phyloP scores from a whole-genome alignment of 768 basidiomycete species.

The Lentinus tigrinus region DNA sequence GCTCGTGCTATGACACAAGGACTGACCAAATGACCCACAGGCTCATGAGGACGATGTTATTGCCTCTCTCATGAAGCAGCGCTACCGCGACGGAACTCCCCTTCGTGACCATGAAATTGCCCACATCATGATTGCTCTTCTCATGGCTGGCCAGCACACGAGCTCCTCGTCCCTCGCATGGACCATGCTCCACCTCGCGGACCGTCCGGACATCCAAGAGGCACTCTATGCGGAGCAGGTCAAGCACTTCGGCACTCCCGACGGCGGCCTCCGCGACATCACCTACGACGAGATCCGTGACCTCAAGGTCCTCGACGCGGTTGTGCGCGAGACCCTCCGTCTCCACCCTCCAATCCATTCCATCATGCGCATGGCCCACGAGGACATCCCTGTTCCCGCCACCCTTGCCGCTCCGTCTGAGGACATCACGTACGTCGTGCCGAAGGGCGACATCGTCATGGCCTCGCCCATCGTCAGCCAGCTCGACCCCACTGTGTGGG shows the following conservation, averaged over 20 bases:
- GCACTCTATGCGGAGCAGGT: conserved; percentile 90
- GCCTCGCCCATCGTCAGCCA: conserved; percentile 88
- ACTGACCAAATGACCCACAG: conserved; percentile 20
- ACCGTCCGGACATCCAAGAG: conserved; percentile 68
- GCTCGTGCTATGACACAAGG: not conserved
- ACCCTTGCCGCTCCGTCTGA: conserved; percentile 78
- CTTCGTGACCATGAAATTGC: conserved; percentile 91
- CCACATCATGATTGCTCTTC: conserved; percentile 96
- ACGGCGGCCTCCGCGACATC: conserved; percentile 77
- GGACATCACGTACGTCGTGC: conserved; percentile 77
- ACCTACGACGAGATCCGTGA: conserved; percentile 84
- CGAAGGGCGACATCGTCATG: conserved; percentile 86
- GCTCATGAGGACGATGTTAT: conserved; percentile 91
- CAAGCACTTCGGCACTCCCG: conserved; percentile 71
- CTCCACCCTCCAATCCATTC: conserved; percentile 95
- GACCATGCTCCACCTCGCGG: conserved; percentile 85
- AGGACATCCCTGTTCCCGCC: conserved; percentile 79
- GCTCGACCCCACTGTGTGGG: conserved; percentile 84
- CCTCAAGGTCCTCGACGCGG: conserved; percentile 80
- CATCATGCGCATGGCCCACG: conserved; percentile 89
- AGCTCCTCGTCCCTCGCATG: conserved; percentile 91
- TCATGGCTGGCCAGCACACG: conserved; percentile 99
- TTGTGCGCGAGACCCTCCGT: conserved; percentile 92
- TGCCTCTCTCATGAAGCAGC: conserved; percentile 77
- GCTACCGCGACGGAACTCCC: conserved; percentile 75